Base-by-base conservation (phyloP, 2,329 filamentous ascomycete species). In the Raffaelea deltoideospora region DNA sequence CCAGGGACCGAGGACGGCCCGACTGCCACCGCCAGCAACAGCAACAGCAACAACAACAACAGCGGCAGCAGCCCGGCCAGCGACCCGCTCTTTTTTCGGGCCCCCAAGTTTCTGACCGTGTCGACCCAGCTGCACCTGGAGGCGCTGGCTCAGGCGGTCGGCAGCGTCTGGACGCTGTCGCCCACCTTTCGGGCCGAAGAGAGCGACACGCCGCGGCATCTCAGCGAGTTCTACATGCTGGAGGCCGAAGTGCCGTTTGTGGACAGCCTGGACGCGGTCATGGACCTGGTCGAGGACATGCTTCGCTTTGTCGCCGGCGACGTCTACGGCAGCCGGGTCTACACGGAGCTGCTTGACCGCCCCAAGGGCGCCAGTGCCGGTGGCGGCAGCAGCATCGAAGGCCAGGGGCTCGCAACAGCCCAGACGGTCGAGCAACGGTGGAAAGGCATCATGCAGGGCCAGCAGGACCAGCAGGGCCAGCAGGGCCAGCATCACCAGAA, bases 171-270 rank as follows among this genome's bases (percentile, higher is more conserved):
- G 87, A 82, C 87, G 1, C 61, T 98, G 10, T 90, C 87, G 5
- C 90, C 90, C 3, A 92, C 86, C 0, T 98, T 98, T 53, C 76
- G 90, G 27, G 90, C 90, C 4, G 90, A 95, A 56, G 78, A 77
- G 52, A 95, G 86, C 57, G 87, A 96, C 51, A 96, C 90, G 0
- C 78, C 86, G 6, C 76, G 90, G 21, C 90, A 98, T 58, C 65
- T 98, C 42, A 94, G 85, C 61, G 90, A 98, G 53, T 96, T 98
- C 51, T 96, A 96, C 60, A 96, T 98, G 90, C 71, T 98, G 3
- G 90, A 98, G 58, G 87, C 79, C 14, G 90, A 98, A 56, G 64
- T 87, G 53, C 79, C 76, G 49, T 94, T 94, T 53, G 71, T 79
- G 30, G 67, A 81, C 33, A 62, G 75, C 44, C 64, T 94, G 45